These are phyloP conservation scores for Pseudotsuga menziesii DNA, from an alignment of 75 land plant species.

Conservation along the genomic window DNA sequence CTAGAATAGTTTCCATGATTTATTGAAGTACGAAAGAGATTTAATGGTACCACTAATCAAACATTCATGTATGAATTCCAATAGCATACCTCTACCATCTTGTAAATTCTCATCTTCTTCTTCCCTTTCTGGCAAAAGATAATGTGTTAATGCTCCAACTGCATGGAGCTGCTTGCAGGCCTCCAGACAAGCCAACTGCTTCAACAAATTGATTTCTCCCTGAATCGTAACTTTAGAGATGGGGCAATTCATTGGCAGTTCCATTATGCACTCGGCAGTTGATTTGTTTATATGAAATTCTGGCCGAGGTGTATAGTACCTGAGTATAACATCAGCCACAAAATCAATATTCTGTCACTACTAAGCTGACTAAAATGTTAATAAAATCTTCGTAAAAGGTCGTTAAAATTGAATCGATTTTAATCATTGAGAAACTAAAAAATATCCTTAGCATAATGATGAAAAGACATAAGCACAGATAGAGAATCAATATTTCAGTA, in stretches of 20 bases:
- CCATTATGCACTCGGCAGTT: conserved; percentile 31
- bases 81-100: neutral
- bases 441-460: neutral
- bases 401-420: neutral
- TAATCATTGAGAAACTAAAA: neutral
- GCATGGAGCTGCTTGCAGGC: conserved; percentile 65
- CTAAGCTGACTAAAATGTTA: neutral
- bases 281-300: conserved; percentile 30
- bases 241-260: conserved; percentile 60
- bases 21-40: neutral
- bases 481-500: neutral
- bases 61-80: neutral
- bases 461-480: neutral
- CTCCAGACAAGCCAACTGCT: conserved; percentile 61
- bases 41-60: neutral
- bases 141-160: conserved; percentile 58
- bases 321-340: neutral
- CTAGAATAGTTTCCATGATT: neutral
- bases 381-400: neutral
- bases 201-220: conserved; percentile 28
- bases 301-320: conserved; percentile 61
- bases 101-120: neutral
- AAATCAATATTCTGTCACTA: neutral
- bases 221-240: conserved; percentile 28
- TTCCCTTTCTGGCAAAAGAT: conserved; percentile 38